Conservation (phyloP, 768 basidiomycete species). For the Naganishia vaughanmartiniae region DNA sequence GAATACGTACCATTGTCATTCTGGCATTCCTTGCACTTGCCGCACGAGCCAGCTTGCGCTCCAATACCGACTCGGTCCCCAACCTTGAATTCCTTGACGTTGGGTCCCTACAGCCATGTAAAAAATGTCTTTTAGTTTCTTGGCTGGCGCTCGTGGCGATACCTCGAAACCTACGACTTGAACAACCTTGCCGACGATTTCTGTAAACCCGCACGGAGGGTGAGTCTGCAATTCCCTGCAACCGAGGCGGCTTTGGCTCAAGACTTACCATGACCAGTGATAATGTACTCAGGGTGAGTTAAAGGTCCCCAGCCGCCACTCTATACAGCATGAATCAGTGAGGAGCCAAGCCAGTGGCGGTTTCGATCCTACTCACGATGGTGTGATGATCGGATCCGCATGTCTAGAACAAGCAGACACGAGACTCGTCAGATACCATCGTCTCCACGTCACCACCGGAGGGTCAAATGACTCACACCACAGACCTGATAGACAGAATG, state of each 20-base stretch:
- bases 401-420: background rate
- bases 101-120: slow-evolving; percentile 32
- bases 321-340: background rate
- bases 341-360: background rate
- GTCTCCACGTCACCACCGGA: background rate
- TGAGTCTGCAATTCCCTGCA: background rate
- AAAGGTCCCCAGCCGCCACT: slow-evolving; percentile 51
- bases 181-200: slow-evolving; percentile 50
- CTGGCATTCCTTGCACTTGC: slow-evolving; percentile 40
- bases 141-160: background rate
- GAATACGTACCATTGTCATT: slow-evolving; percentile 42
- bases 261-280: slow-evolving; percentile 44
- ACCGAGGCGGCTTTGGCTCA: too few species aligned
- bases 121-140: background rate
- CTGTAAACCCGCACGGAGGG: slow-evolving; percentile 11
- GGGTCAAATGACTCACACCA: slow-evolving; percentile 40
- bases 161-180: slow-evolving; percentile 35
- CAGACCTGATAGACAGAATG: slow-evolving; percentile 33
- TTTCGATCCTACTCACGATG: slow-evolving; percentile 30
- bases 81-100: slow-evolving; percentile 51
- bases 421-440: background rate
- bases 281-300: slow-evolving; percentile 34
- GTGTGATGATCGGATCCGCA: slow-evolving; percentile 48
- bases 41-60: slow-evolving; percentile 60
- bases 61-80: slow-evolving; percentile 63